Percentiles rank a stretch among this genome's conserved stretches.
phyloP scores from a whole-genome alignment of 768 basidiomycete genomes.

The Phaeotremella skinneri region DNA sequence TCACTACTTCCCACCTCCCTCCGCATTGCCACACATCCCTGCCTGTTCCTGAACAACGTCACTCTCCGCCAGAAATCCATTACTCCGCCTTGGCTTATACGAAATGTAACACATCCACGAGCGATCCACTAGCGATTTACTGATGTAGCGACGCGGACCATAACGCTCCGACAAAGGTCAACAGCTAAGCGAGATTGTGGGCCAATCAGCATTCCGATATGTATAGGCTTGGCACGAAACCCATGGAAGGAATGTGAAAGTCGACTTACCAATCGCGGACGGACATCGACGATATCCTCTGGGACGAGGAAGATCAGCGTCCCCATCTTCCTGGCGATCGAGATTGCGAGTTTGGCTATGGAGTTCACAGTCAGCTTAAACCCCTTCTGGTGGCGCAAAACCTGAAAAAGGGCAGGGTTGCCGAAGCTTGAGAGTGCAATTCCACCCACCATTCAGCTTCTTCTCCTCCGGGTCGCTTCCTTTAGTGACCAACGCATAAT shows the following conservation, averaged over 20 bases:
- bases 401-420: too few species aligned
- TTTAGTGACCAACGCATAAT: conserved; percentile 68
- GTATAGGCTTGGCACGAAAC: too few species aligned
- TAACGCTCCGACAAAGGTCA: conserved; percentile 79
- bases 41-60: too few species aligned
- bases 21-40: too few species aligned
- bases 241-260: background rate
- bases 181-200: too few species aligned
- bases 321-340: conserved; percentile 97
- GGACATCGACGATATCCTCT: conserved; percentile 86
- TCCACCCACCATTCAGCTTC: conserved; percentile 76
- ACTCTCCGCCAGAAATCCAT: too few species aligned
- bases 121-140: too few species aligned
- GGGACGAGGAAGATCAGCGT: conserved; percentile 94
- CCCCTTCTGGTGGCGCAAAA: too few species aligned
- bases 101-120: too few species aligned
- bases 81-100: too few species aligned
- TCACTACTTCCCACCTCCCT: too few species aligned
- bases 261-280: conserved; percentile 74
- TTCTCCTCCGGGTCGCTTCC: conserved; percentile 76
- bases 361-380: too few species aligned
- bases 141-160: conserved; percentile 45
- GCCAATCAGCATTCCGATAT: conserved; percentile 1
- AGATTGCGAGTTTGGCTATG: conserved; percentile 98
- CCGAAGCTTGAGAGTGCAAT: conserved; percentile 1